A percentile compares a stretch with the other conserved stretches of the same genome.
Evolutionary conservation across 1,284 basidiomycete genomes (phyloP).

Genomic region (Hemileia vastatrix): DNA sequence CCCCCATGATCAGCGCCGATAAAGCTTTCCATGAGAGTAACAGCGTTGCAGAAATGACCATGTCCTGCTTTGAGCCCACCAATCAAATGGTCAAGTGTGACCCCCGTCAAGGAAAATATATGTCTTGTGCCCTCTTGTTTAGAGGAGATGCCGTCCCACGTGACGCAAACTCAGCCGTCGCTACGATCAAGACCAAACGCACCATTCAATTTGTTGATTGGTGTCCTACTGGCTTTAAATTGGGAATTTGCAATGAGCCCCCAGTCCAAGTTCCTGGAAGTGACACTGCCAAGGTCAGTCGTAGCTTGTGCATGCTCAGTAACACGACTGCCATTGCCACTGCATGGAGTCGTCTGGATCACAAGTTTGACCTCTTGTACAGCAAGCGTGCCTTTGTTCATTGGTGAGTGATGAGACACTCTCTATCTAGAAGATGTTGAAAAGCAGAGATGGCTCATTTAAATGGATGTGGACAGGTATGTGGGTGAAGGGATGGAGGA

Average conservation of each 20-base stretch:
- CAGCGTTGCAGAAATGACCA: slow-evolving; percentile 96
- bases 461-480: slow-evolving; percentile 48
- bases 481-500: slow-evolving; percentile 99
- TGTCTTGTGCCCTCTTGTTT: slow-evolving; percentile 45
- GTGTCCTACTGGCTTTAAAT: slow-evolving; percentile 46
- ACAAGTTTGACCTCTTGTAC: slow-evolving; percentile 46
- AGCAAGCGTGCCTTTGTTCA: slow-evolving; percentile 66
- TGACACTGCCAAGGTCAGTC: slow-evolving; percentile 43
- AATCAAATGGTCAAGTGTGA: slow-evolving; percentile 75
- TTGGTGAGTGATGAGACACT: slow-evolving; percentile 51
- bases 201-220: slow-evolving; percentile 46
- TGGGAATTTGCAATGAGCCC: slow-evolving; percentile 44
- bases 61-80: slow-evolving; percentile 92
- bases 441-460: slow-evolving; percentile 37
- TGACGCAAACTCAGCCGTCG: slow-evolving; percentile 44
- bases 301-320: slow-evolving; percentile 45
- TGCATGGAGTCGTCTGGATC: slow-evolving; percentile 43
- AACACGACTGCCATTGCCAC: slow-evolving; percentile 45
- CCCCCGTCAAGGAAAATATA: slow-evolving; percentile 45
- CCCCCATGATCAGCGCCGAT: slow-evolving; percentile 75
- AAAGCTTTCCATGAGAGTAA: slow-evolving; percentile 90
- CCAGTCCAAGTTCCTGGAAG: slow-evolving; percentile 39
- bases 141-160: slow-evolving; percentile 45
- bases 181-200: slow-evolving; percentile 46
- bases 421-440: slow-evolving; percentile 43